Conservation (phyloP, 1,284 basidiomycete species). For the Xanthoconium separans region DNA sequence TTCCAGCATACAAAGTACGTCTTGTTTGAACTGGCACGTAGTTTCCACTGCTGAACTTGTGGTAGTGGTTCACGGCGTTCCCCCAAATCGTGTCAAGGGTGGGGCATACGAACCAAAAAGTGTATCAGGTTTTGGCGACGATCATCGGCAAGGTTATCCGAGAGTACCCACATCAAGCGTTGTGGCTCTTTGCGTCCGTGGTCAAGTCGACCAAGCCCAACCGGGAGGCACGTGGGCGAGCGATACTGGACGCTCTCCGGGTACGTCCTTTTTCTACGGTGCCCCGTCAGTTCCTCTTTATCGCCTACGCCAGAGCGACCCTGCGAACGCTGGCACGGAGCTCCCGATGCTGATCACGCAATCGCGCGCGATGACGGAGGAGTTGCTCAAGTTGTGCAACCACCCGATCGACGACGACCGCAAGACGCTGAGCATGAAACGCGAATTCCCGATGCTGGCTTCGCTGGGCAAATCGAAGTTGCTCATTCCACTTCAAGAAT, state of each 20-base stretch:
- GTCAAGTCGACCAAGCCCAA: constrained; percentile 79
- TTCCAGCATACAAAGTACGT: constrained; percentile 76
- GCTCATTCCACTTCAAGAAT: constrained; percentile 92
- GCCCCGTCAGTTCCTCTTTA: neutral
- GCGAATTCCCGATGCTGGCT: constrained; percentile 64
- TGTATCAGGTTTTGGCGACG: constrained; percentile 63
- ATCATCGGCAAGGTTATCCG: constrained; percentile 78
- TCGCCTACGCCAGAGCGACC: constrained; percentile 37
- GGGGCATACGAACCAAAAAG: constrained; percentile 72
- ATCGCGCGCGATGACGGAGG: constrained; percentile 62
- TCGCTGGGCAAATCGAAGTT: constrained; percentile 62
- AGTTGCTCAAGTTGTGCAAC: constrained; percentile 71
- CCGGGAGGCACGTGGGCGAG: constrained; percentile 61
- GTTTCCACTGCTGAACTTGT: constrained; percentile 6
- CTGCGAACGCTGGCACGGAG: constrained; percentile 36
- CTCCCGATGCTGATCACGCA: constrained; percentile 55
- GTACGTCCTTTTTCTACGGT: constrained; percentile 38
- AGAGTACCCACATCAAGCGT: constrained; percentile 86
- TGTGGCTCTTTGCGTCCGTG: constrained; percentile 93
- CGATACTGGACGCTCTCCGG: constrained; percentile 67
- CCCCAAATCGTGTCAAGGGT: constrained; percentile 97
- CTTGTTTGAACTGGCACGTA: neutral
- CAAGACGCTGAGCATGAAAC: constrained; percentile 56
- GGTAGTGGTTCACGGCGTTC: constrained; percentile 93
- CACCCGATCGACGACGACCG: constrained; percentile 49